Evolutionary conservation across 2,329 filamentous ascomycete species (phyloP).

Genomic region (Aspergillus quadricinctus): DNA sequence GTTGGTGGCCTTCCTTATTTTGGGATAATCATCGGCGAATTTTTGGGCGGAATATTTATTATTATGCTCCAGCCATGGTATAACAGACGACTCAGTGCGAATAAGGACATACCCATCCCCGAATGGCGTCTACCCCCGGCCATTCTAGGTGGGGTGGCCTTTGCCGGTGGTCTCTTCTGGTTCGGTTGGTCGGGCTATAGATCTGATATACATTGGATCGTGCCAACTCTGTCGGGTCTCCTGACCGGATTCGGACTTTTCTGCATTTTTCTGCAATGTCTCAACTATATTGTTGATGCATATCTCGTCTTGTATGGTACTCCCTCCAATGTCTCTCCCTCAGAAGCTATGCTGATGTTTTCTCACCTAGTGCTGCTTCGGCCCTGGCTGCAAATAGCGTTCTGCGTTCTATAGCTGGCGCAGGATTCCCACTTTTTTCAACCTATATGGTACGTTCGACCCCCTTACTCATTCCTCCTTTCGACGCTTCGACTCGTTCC

Average conservation of each 20-base stretch:
- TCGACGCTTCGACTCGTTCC: neutral
- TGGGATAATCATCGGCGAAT: constrained; percentile 70
- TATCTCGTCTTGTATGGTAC: constrained; percentile 48
- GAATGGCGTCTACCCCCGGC: constrained; percentile 54
- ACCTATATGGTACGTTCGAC: constrained; percentile 25
- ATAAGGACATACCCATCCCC: constrained; percentile 54
- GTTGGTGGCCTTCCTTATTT: constrained; percentile 78
- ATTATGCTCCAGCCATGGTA: constrained; percentile 63
- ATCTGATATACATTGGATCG: constrained; percentile 37
- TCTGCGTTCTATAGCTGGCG: constrained; percentile 37
- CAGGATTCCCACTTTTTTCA: constrained; percentile 35
- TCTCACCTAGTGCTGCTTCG: constrained; percentile 39
- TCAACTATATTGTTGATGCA: constrained; percentile 58
- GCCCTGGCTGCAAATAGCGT: constrained; percentile 48
- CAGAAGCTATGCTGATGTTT: neutral
- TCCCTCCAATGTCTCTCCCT: neutral
- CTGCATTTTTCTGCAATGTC: constrained; percentile 51
- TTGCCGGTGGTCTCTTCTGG: constrained; percentile 66
- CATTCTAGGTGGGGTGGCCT: constrained; percentile 49
- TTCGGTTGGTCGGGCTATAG: constrained; percentile 67
- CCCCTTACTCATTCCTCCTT: neutral
- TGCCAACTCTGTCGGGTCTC: constrained; percentile 42
- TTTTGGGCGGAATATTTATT: constrained; percentile 64
- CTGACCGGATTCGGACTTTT: constrained; percentile 55
- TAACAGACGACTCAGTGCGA: constrained; percentile 62